Conservation (phyloP, 768 basidiomycete species). For the Coprinellus micaceus region DNA sequence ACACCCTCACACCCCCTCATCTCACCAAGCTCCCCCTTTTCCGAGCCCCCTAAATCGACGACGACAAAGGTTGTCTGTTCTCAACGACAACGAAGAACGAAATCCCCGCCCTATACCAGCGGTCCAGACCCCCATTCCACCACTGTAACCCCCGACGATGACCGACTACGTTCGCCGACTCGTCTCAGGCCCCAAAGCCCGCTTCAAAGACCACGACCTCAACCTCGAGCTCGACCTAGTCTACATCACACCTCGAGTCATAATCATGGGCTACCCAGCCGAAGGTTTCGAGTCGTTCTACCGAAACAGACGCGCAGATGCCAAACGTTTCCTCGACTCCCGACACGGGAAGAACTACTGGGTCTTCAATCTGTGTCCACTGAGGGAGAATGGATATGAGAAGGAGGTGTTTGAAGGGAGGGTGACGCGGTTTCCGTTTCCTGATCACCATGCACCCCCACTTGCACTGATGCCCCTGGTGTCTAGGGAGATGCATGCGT, state of each 20-base stretch:
- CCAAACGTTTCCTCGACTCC: constrained; percentile 67
- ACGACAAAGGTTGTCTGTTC: too few relatives aligned
- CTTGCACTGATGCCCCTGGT: constrained; percentile 69
- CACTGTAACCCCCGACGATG: constrained; percentile 33
- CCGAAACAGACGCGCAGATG: constrained; percentile 74
- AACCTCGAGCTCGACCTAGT: constrained; percentile 70
- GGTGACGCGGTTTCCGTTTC: constrained; percentile 84
- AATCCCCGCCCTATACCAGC: not conserved
- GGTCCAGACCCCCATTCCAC: not conserved
- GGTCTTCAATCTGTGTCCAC: constrained; percentile 87
- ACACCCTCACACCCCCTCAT: too few relatives aligned
- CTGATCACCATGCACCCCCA: constrained; percentile 87
- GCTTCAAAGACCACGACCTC: constrained; percentile 66
- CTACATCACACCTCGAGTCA: constrained; percentile 70
- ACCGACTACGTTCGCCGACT: constrained; percentile 64
- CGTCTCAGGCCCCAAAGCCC: constrained; percentile 79
- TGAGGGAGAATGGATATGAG: constrained; percentile 77
- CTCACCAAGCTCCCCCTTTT: too few relatives aligned
- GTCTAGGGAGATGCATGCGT: constrained; percentile 68
- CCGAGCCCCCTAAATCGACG: too few relatives aligned
- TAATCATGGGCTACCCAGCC: constrained; percentile 85
- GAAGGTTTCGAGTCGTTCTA: constrained; percentile 75
- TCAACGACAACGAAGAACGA: too few relatives aligned
- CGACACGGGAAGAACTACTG: constrained; percentile 76
- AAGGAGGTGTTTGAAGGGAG: constrained; percentile 63